Conservation (phyloP, 345 rosid species). For the Eucalyptus marginata region DNA sequence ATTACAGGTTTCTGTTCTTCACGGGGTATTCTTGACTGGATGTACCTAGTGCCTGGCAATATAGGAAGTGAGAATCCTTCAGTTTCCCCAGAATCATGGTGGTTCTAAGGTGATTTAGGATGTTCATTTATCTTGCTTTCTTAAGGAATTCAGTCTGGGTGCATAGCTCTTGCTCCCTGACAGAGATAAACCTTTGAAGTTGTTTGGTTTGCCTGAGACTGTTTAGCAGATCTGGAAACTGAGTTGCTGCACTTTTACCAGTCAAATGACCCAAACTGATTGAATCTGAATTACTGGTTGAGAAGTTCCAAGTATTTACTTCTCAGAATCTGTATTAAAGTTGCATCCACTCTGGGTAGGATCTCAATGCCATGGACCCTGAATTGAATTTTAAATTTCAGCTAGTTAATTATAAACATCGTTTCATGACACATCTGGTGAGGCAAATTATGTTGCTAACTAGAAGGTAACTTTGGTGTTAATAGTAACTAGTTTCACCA, state of each 20-base stretch:
- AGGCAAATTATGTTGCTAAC: not conserved
- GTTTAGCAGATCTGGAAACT: not conserved
- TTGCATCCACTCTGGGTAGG: not conserved
- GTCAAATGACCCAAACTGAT: not conserved
- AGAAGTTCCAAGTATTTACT: no score
- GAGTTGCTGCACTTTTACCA: not conserved
- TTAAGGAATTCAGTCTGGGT: not conserved
- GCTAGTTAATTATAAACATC: not conserved
- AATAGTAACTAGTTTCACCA: not conserved
- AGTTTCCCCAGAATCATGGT: not conserved
- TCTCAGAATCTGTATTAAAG: not conserved
- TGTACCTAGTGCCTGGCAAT: not conserved
- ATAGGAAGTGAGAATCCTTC: not conserved
- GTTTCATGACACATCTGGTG: not conserved
- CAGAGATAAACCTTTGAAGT: not conserved
- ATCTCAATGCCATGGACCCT: not conserved
- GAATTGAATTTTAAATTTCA: not conserved
- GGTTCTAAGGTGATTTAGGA: conserved; percentile 1
- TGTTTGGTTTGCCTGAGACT: not conserved
- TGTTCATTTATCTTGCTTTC: not conserved
- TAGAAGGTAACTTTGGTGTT: not conserved
- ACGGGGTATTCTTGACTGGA: not conserved
- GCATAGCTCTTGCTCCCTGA: not conserved
- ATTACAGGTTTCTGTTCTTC: not conserved
- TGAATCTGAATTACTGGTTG: not conserved